Evolutionary conservation across 73 alveolate species (phyloP), one percentile per base, ranked within the genome.

Genomic region (Symbiodinium natans): DNA sequence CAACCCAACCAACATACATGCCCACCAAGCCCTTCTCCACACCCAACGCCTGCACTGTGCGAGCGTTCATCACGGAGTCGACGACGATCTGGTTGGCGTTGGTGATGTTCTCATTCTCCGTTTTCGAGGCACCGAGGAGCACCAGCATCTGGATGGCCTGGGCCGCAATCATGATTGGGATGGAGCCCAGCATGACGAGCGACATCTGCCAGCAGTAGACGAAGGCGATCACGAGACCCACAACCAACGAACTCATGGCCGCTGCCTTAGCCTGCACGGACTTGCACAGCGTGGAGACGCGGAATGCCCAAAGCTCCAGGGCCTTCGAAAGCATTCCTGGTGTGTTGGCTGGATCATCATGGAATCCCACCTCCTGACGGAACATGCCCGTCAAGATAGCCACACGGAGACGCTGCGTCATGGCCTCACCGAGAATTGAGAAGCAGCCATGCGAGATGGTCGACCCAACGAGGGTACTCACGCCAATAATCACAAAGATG

Each of bases 121-220:
- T 29, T 95, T 99, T 68, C 77, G 75, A 38, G 15, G 98, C 98
- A 5, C 89, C 87, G 39, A 68, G 56, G n/a, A 92, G 27, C 40
- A 74, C 89, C 41, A 92, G 80, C 98, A 92, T 92, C 89, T 92
- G 98, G 10, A 92, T 15, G 40, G 98, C 98, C n/a, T 74, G 73
- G 77, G 98, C 89, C 56, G 42, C 52, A 56, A 92, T 56, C 89
- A 92, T 92, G 80, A 92, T 82, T 2, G 98, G 98, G 40, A 92
- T 73, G 89, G 98, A 41, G 59, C 98, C 98, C 75, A 92, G 40
- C 98, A 92, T 92, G 41, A 74, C 56, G 63, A 92, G 48, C 10
- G 96, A 86, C 98, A 92, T 92, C 80, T 92, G 89, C 98, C 98
- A 92, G 89, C 98, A 73, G 41, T 92, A 92, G 19, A 73, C 80